phyloP scores from a whole-genome alignment of 1,284 basidiomycete genomes.

The Trametes versicolor region DNA sequence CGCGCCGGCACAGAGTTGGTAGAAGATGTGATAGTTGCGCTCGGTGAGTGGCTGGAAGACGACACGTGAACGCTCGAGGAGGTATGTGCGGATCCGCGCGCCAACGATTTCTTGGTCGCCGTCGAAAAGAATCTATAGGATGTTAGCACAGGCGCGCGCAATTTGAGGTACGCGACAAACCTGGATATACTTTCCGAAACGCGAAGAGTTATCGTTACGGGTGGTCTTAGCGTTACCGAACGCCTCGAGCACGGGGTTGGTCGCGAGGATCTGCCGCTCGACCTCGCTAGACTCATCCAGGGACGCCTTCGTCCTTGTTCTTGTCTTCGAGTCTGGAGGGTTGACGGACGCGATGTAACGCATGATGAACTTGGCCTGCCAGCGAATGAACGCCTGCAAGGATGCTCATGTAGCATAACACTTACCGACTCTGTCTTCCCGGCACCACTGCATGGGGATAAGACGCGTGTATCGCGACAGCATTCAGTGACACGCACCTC shows the following conservation, averaged over 20 bases:
- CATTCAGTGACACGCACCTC: constrained; percentile 65
- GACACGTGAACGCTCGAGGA: constrained; percentile 96
- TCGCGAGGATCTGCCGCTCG: constrained; percentile 96
- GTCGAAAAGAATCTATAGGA: constrained; percentile 90
- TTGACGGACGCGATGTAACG: constrained; percentile 99
- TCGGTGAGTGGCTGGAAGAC: constrained; percentile 98
- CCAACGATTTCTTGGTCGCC: constrained; percentile 96
- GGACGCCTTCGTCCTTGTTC: constrained; percentile 75
- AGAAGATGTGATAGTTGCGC: constrained; percentile 99
- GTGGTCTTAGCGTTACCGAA: constrained; percentile 99
- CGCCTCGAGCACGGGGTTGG: constrained; percentile 98
- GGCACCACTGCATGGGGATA: constrained; percentile 77
- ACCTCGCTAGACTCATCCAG: constrained; percentile 91
- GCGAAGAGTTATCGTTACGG: constrained; percentile 98
- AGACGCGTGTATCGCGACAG: constrained; percentile 36
- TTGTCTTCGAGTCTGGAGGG: constrained; percentile 74
- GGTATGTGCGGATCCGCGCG: constrained; percentile 96
- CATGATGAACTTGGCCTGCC: constrained; percentile 97
- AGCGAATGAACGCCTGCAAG: constrained; percentile 22
- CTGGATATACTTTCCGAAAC: constrained; percentile 99
- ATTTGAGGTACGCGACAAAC: constrained; percentile 53
- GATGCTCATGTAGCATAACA: neutral
- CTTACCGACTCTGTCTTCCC: constrained; percentile 98
- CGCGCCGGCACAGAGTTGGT: constrained; percentile 97
- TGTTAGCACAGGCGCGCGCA: constrained; percentile 26